Evolutionary conservation across 257 asterid genomes (phyloP).

Genomic region (Knoxia roxburghii): DNA sequence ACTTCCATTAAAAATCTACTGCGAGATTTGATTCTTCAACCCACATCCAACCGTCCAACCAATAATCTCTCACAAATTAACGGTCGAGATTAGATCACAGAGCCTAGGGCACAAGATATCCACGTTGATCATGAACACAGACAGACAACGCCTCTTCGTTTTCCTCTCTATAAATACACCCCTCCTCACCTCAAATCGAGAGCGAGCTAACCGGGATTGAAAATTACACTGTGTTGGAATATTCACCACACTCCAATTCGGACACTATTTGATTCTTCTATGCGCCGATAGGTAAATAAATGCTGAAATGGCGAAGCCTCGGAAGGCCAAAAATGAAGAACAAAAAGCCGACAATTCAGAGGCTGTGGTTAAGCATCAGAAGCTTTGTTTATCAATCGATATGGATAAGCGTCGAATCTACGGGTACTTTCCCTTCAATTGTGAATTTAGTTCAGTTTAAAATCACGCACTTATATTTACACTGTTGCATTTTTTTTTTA

Average conservation of each 20-base stretch:
- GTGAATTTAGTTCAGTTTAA: background rate
- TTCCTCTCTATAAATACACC: slow-evolving; percentile 18
- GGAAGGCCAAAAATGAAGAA: slow-evolving; percentile 76
- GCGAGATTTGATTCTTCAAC: background rate
- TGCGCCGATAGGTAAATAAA: background rate
- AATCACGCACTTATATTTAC: background rate
- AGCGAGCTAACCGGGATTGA: background rate
- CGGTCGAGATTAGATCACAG: slow-evolving; percentile 18
- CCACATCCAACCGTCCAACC: slow-evolving; percentile 17
- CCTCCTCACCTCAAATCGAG: background rate
- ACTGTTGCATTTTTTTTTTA: background rate
- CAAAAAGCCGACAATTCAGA: slow-evolving; percentile 81
- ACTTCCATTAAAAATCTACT: slow-evolving; percentile 3
- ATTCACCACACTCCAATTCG: too few species aligned
- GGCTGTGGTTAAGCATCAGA: slow-evolving; percentile 93
- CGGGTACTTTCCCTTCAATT: slow-evolving; percentile 43
- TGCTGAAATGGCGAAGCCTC: slow-evolving; percentile 77
- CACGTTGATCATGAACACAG: slow-evolving; percentile 19
- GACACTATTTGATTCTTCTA: background rate
- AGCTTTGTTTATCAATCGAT: slow-evolving; percentile 86
- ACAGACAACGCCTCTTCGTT: background rate
- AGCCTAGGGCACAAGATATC: slow-evolving; percentile 30
- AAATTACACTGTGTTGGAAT: background rate
- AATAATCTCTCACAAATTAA: background rate
- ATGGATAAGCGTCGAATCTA: slow-evolving; percentile 78